Evolutionary conservation across 2,329 filamentous ascomycete genomes (phyloP).

Genomic region (Pseudogymnoascus sp.): DNA sequence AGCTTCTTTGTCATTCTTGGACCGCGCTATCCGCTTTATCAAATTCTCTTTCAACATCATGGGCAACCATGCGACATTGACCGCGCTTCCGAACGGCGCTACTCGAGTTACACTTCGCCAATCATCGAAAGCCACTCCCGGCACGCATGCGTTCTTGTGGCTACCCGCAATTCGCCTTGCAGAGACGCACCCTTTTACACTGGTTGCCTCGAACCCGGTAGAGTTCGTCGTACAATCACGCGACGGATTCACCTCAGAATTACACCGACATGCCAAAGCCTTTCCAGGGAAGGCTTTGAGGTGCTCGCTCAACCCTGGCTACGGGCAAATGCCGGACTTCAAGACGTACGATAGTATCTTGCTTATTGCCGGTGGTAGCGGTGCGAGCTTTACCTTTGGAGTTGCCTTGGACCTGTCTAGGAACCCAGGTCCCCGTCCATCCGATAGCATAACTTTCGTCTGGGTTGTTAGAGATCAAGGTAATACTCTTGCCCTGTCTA

Average conservation of each 20-base stretch:
- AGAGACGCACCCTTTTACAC: conserved; percentile 59
- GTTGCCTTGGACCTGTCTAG: conserved; percentile 40
- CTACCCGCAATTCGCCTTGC: conserved; percentile 49
- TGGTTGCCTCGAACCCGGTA: conserved; percentile 40
- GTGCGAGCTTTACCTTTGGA: conserved; percentile 51
- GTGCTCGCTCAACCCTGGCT: conserved; percentile 52
- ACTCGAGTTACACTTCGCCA: conserved; percentile 50
- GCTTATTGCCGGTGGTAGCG: conserved; percentile 54
- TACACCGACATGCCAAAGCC: conserved; percentile 44
- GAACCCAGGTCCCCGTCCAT: conserved; percentile 28
- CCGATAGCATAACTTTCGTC: conserved; percentile 23
- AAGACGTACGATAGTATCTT: conserved; percentile 48
- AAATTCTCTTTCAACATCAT: conserved; percentile 24
- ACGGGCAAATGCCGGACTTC: conserved; percentile 48
- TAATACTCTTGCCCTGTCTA: conserved; percentile 23
- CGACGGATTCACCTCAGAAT: conserved; percentile 51
- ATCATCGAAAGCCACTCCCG: conserved; percentile 38
- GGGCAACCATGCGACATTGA: conserved; percentile 47
- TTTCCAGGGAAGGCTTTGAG: conserved; percentile 43
- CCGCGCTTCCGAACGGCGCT: conserved; percentile 46
- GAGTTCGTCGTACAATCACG: conserved; percentile 53
- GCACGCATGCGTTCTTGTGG: conserved; percentile 59
- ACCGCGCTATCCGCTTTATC: conserved; percentile 44
- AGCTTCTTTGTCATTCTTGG: conserved; percentile 42
- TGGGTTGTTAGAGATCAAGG: conserved; percentile 43